Percentiles rank a stretch among this genome's conserved stretches.
These are phyloP conservation scores for Punica granatum DNA, from an alignment of 345 rosid species.

Conservation along the genomic window DNA sequence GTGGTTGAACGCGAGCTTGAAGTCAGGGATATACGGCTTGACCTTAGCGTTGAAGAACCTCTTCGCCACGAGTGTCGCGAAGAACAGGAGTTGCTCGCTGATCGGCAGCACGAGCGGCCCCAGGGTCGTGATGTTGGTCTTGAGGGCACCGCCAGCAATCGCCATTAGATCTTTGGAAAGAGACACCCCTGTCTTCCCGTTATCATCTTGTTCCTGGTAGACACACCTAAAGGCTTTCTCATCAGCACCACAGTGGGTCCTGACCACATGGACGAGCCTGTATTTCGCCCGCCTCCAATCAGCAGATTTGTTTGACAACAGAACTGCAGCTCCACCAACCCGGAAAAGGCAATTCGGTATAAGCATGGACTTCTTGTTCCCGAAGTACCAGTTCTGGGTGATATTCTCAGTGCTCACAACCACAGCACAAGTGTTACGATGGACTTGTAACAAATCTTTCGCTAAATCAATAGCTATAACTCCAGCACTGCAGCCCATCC, in stretches of 20 bases:
- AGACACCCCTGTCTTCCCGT: slow-evolving; percentile 75
- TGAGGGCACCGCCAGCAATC: slow-evolving; percentile 82
- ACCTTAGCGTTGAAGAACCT: slow-evolving; percentile 47
- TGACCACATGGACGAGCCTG: slow-evolving; percentile 71
- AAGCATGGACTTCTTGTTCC: slow-evolving; percentile 82
- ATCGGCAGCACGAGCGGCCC: slow-evolving; percentile 92
- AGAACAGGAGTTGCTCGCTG: slow-evolving; percentile 84
- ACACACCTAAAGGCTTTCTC: slow-evolving; percentile 82
- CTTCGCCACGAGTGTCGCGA: slow-evolving; percentile 56
- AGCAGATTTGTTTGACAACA: slow-evolving; percentile 50
- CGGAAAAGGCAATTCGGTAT: slow-evolving; percentile 87
- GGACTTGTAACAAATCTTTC: slow-evolving; percentile 78
- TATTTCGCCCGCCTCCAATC: slow-evolving; percentile 70
- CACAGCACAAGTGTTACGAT: slow-evolving; percentile 76
- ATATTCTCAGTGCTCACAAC: slow-evolving; percentile 91
- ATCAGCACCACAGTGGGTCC: slow-evolving; percentile 89
- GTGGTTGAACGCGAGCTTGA: slow-evolving; percentile 86
- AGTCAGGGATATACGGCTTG: slow-evolving; percentile 89
- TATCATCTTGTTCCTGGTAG: slow-evolving; percentile 79
- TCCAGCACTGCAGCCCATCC: slow-evolving; percentile 96
- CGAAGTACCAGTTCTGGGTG: slow-evolving; percentile 93
- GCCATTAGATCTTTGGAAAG: slow-evolving; percentile 88
- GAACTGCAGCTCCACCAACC: slow-evolving; percentile 68
- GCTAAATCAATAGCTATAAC: slow-evolving; percentile 78
- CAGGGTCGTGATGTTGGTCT: slow-evolving; percentile 73